Conservation (phyloP, 1,284 basidiomycete genomes). For the Tylopilus orsonianus region DNA sequence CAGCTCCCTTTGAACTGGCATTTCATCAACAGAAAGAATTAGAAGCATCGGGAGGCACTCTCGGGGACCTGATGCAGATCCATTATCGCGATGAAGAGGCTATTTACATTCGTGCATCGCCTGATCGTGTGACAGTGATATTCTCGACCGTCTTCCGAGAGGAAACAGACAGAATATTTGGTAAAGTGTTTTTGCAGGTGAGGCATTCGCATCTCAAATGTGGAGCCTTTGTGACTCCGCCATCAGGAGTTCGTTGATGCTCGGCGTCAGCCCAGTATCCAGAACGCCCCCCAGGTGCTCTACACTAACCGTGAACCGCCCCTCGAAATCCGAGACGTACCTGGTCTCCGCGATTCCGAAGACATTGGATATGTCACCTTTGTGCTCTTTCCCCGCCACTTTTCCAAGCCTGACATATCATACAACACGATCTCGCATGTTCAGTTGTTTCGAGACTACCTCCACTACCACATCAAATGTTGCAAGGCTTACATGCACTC, state of each 20-base stretch:
- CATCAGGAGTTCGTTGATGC: constrained; percentile 97
- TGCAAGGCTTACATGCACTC: constrained; percentile 99
- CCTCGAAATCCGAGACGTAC: constrained; percentile 88
- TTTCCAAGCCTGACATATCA: constrained; percentile 72
- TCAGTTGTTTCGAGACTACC: constrained; percentile 96
- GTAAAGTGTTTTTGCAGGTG: constrained; percentile 96
- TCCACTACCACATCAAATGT: constrained; percentile 99
- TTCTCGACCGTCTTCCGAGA: constrained; percentile 98
- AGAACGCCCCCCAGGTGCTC: constrained; percentile 97
- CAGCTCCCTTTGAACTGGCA: constrained; percentile 91
- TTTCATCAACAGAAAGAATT: constrained; percentile 88
- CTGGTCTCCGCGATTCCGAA: constrained; percentile 80
- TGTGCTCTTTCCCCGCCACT: constrained; percentile 97
- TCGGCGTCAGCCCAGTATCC: constrained; percentile 87
- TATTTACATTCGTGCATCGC: constrained; percentile 91
- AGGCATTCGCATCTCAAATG: constrained; percentile 20
- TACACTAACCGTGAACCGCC: constrained; percentile 96
- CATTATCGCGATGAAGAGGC: constrained; percentile 97
- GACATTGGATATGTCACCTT: constrained; percentile 99
- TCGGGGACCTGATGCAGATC: constrained; percentile 87
- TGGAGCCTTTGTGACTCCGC: constrained; percentile 2
- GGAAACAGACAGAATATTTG: constrained; percentile 96
- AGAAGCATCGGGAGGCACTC: constrained; percentile 63
- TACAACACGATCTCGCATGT: constrained; percentile 92
- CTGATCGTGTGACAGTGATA: constrained; percentile 96